A percentile compares a stretch with the other conserved stretches of the same genome.
phyloP scores from a whole-genome alignment of 306 rosid species.

The Oxytropis ochrocephala region DNA sequence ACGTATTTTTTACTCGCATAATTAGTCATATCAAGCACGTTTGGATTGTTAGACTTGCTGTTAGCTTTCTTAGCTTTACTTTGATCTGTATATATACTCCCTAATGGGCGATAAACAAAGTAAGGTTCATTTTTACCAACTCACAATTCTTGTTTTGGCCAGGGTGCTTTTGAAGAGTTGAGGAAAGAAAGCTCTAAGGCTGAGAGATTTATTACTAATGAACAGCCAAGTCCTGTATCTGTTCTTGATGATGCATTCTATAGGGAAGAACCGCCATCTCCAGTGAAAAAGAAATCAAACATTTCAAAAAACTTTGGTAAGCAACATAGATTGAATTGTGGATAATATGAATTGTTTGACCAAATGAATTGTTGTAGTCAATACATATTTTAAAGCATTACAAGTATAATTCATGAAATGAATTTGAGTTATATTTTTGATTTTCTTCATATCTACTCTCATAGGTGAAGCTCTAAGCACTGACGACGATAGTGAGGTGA shows the following conservation, averaged over 20 bases:
- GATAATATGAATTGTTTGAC: neutral
- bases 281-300: slow-evolving; percentile 62
- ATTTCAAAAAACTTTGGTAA: slow-evolving; percentile 43
- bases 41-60: too few species aligned
- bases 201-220: slow-evolving; percentile 39
- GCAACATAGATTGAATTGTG: neutral
- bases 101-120: too few species aligned
- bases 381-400: neutral
- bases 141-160: slow-evolving; percentile 28
- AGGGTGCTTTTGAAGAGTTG: slow-evolving; percentile 39
- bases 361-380: neutral
- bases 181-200: slow-evolving; percentile 23
- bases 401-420: neutral
- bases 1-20: slow-evolving; percentile 19
- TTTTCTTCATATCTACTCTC: slow-evolving; percentile 30
- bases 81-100: too few species aligned
- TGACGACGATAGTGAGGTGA: slow-evolving; percentile 35
- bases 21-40: too few species aligned
- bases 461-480: slow-evolving; percentile 45
- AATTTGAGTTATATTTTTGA: neutral
- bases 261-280: slow-evolving; percentile 89
- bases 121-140: too few species aligned
- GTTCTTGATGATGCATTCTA: slow-evolving; percentile 86
- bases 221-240: slow-evolving; percentile 91
- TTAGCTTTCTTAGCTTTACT: too few species aligned